phyloP scores from a whole-genome alignment of 169 alveolate species.

The Eimeria praecox region DNA sequence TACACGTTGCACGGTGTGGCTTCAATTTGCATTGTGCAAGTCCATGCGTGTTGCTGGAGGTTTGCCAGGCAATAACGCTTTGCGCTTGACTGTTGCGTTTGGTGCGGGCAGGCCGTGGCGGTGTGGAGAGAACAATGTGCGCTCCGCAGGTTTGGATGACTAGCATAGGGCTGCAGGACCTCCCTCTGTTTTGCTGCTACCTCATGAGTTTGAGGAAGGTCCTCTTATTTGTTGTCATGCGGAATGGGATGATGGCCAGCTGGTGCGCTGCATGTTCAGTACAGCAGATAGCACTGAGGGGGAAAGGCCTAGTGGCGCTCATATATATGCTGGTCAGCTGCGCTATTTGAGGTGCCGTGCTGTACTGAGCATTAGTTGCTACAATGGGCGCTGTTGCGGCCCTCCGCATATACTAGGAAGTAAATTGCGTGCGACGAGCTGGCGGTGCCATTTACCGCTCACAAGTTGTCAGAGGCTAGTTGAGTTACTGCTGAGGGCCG shows the following conservation, averaged over 20 bases:
- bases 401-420: neutral
- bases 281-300: neutral
- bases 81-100: neutral
- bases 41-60: neutral
- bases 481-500: too few relatives aligned
- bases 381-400: neutral
- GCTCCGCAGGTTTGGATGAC: neutral
- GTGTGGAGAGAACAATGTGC: neutral
- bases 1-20: too few relatives aligned
- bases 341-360: neutral
- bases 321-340: neutral
- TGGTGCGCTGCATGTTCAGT: neutral
- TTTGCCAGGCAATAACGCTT: neutral
- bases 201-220: neutral
- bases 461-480: too few relatives aligned
- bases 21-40: too few relatives aligned
- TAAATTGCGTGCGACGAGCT: neutral
- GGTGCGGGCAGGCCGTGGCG: neutral
- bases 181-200: neutral
- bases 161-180: neutral
- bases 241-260: neutral
- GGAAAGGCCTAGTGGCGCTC: neutral
- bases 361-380: neutral
- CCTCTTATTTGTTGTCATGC: too few relatives aligned
- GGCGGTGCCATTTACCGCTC: too few relatives aligned